Evolutionary conservation across 495 filamentous ascomycete species (phyloP).

Genomic region (Penicillium verhagenii): DNA sequence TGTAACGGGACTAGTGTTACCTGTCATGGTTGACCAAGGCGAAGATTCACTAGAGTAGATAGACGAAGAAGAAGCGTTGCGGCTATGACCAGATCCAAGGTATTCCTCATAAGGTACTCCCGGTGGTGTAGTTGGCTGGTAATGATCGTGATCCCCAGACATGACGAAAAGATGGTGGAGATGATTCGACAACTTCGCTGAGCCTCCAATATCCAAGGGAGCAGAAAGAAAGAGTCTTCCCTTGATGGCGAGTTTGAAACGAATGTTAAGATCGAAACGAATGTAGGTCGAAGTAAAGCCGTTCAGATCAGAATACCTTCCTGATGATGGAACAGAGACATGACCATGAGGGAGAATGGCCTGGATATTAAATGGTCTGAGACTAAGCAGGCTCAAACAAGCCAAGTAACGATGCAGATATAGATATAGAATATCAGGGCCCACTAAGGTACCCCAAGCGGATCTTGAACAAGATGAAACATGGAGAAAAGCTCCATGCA

Average conservation of each 20-base stretch:
- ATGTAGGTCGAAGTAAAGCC: conserved; percentile 5
- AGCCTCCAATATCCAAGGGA: not conserved
- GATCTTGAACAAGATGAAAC: conserved; percentile 44
- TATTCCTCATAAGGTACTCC: conserved; percentile 31
- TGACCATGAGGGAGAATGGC: conserved; percentile 26
- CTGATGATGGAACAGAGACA: conserved; percentile 16
- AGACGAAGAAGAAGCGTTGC: conserved; percentile 47
- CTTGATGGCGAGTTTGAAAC: conserved; percentile 7
- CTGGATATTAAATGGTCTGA: conserved; percentile 46
- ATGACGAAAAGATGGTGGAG: conserved; percentile 29
- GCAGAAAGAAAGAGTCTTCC: not conserved
- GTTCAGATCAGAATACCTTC: conserved; percentile 9
- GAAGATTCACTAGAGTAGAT: conserved; percentile 69
- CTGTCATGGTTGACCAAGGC: conserved; percentile 72
- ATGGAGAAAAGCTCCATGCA: conserved; percentile 38
- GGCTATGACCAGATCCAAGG: conserved; percentile 38
- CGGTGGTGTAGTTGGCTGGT: conserved; percentile 50
- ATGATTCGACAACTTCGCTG: not conserved
- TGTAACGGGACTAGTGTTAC: conserved; percentile 66
- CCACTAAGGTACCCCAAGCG: conserved; percentile 25
- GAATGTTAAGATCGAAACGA: conserved; percentile 14
- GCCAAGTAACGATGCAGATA: conserved; percentile 24
- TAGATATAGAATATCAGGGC: conserved; percentile 17
- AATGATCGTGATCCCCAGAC: conserved; percentile 46
- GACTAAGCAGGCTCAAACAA: conserved; percentile 21